Percentiles rank a stretch among this genome's conserved stretches.
Evolutionary conservation across 1,139 yeast species (phyloP).

Genomic region (Magnusiomyces clavatus): DNA sequence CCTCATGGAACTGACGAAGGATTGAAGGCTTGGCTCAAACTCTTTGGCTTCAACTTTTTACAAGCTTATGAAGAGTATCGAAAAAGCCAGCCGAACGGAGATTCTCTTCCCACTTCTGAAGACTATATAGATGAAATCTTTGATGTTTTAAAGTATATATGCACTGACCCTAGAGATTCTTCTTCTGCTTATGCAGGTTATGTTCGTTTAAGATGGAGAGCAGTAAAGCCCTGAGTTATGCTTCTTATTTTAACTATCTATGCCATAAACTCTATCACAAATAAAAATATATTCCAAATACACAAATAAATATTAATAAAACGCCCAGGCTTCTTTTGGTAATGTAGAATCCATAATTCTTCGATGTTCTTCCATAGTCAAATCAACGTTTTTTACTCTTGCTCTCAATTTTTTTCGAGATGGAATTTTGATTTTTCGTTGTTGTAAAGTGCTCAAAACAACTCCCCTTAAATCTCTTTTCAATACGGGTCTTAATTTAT

Average conservation of each 20-base stretch:
- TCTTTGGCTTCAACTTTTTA: conserved; percentile 21
- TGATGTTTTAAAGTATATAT: conserved; percentile 7
- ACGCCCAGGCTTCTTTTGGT: neutral
- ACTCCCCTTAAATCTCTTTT: conserved; percentile 2
- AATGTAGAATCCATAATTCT: neutral
- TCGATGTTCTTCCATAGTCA: neutral
- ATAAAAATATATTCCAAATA: neutral
- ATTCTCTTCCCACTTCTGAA: neutral
- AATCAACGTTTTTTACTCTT: neutral
- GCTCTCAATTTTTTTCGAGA: neutral
- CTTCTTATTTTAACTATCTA: neutral
- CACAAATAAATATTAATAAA: neutral
- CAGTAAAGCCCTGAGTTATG: conserved; percentile 4
- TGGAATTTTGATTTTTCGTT: neutral
- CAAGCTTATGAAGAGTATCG: conserved; percentile 11
- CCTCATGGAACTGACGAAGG: conserved; percentile 18
- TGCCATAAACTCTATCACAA: too few relatives aligned
- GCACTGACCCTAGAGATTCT: conserved; percentile 7
- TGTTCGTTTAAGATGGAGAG: conserved; percentile 12
- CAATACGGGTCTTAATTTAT: too few relatives aligned
- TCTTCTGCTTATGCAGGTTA: conserved; percentile 11
- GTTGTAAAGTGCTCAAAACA: conserved; percentile 2
- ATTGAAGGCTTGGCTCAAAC: conserved; percentile 20
- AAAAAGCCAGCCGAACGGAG: neutral
- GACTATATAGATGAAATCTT: conserved; percentile 8